Conservation (phyloP, 805 yeast genomes). For the Lipomyces oligophaga region DNA sequence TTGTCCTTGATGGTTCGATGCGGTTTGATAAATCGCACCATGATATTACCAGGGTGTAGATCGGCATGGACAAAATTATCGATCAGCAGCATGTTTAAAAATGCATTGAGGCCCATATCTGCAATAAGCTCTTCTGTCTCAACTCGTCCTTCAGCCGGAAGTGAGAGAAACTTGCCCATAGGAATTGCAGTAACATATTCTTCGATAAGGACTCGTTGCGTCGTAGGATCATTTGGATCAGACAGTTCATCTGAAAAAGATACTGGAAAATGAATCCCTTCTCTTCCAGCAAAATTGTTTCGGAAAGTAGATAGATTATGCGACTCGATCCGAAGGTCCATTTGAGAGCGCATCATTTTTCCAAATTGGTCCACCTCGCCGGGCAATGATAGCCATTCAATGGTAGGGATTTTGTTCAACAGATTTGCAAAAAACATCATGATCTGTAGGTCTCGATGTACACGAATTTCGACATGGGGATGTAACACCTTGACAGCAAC, state of each 20-base stretch:
- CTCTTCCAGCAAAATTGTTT: slow-evolving; percentile 55
- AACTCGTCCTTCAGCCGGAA: slow-evolving; percentile 35
- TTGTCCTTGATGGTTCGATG: slow-evolving; percentile 4
- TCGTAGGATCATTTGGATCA: slow-evolving; percentile 40
- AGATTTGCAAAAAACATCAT: slow-evolving; percentile 75
- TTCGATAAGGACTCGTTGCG: slow-evolving; percentile 78
- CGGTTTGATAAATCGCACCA: slow-evolving; percentile 59
- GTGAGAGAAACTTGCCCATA: slow-evolving; percentile 62
- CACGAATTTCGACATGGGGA: slow-evolving; percentile 70
- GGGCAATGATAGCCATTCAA: slow-evolving; percentile 97
- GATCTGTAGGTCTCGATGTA: slow-evolving; percentile 75
- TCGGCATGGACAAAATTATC: slow-evolving; percentile 97
- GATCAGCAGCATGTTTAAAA: slow-evolving; percentile 83
- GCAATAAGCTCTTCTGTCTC: slow-evolving; percentile 52
- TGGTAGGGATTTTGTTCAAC: slow-evolving; percentile 76
- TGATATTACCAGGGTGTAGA: slow-evolving; percentile 93
- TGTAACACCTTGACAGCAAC: slow-evolving; percentile 93
- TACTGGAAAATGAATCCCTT: slow-evolving; percentile 73
- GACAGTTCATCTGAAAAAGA: slow-evolving; percentile 52
- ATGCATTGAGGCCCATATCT: slow-evolving; percentile 84
- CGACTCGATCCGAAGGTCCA: slow-evolving; percentile 88
- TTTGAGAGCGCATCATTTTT: slow-evolving; percentile 77
- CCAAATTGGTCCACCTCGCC: slow-evolving; percentile 90
- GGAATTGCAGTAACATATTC: slow-evolving; percentile 82
- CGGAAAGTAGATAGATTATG: slow-evolving; percentile 69